Base-by-base conservation (phyloP, 768 basidiomycete genomes). In the Agrocybe pediades region DNA sequence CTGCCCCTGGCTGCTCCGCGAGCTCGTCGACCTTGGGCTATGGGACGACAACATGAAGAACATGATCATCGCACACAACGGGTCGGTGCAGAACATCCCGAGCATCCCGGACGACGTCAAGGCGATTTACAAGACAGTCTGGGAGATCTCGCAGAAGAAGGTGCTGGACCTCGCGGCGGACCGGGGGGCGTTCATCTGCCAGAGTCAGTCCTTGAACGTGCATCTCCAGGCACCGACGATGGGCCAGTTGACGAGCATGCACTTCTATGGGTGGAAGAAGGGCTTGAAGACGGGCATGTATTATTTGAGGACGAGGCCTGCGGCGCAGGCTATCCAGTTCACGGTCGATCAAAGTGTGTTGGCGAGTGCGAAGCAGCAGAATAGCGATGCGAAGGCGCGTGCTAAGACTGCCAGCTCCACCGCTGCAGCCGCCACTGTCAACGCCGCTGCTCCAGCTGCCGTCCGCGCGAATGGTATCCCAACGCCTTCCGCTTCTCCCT, bases 31-130 rank as follows among this genome's bases (percentile, higher is more conserved):
- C 60, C 90, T 88, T 51, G 88, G 88, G 27, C 84, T 98, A 6
- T 99, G 97, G 97, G 84, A 98, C 64, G 96, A 99, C 66, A 85
- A 91, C 68, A 98, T 98, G 96, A 97, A 96, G 83, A 95, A 98
- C 75, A 88, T 92, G 82, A 94, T 99, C 72, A 98, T 99, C 62
- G 97, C 97, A 13, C 90, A 96, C 74, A 90, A 94, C 64, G 96
- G 90, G 23, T 90, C 88, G 6, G 71, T 91, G 23, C 93, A 96
- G 68, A 91, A 85, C 68, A 93, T 98, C 60, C 87, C 92, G 23
- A 82, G 66, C 43, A 93, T 98, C 60, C 95, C 96, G 1, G 87
- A 86, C 53, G 85, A 97, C 60, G 80, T 95, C 73, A 98, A 97
- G 74, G 90, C 92, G 0, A 95, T 99, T 75, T 99, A 99, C 85